phyloP scores from a whole-genome alignment of 2,329 filamentous ascomycete genomes.

The Akanthomyces muscarius region DNA sequence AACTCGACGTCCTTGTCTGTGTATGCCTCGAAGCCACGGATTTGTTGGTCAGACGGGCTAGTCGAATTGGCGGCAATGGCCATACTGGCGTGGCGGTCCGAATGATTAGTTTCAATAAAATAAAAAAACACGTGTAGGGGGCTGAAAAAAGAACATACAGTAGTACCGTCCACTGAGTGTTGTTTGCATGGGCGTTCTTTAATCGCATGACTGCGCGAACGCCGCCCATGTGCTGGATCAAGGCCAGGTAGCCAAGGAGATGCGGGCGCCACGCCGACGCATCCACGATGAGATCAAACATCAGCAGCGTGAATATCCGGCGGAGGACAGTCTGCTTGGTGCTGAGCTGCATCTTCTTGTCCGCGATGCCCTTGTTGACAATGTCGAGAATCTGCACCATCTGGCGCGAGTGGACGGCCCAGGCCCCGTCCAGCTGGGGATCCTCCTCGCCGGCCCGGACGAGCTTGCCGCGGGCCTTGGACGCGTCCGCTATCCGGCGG shows the following conservation, averaged over 20 bases:
- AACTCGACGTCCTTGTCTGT: neutral
- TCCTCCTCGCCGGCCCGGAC: neutral
- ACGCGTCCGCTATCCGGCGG: neutral
- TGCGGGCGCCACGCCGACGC: neutral
- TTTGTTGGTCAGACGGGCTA: neutral
- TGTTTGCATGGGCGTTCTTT: neutral
- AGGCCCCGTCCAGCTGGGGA: neutral
- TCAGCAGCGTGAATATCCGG: neutral
- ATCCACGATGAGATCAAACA: neutral
- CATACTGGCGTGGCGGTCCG: neutral
- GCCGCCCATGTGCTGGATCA: slow-evolving; percentile 4
- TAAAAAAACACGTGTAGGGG: too few relatives aligned
- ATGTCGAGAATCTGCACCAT: neutral
- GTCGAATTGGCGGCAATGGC: neutral
- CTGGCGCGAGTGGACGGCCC: neutral
- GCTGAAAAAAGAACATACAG: neutral
- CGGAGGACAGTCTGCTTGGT: neutral
- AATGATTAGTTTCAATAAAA: neutral
- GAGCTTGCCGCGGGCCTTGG: neutral
- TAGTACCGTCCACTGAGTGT: neutral
- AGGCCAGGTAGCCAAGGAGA: neutral
- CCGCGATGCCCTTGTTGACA: neutral
- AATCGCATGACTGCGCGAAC: neutral
- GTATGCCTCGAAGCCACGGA: neutral
- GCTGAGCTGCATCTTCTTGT: neutral